Evolutionary conservation across 2,329 filamentous ascomycete genomes (phyloP).

Genomic region (Claviceps cyperi): DNA sequence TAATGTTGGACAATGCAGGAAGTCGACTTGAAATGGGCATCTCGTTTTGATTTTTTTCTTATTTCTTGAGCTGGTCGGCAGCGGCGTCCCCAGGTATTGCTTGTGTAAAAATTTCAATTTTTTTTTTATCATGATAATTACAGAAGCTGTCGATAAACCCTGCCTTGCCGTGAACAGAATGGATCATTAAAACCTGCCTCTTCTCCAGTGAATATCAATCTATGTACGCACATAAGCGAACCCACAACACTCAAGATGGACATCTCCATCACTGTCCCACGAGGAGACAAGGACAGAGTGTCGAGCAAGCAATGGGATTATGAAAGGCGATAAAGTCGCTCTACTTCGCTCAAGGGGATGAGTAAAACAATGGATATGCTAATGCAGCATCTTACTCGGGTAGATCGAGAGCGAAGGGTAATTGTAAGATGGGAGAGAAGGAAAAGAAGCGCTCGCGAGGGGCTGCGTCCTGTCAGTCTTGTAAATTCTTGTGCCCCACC

Average conservation of each 20-base stretch:
- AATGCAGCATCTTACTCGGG: conserved; percentile 16
- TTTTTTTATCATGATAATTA: not conserved
- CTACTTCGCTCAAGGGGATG: conserved; percentile 38
- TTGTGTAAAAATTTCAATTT: not conserved
- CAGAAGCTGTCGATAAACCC: not conserved
- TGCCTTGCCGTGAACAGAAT: not conserved
- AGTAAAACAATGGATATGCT: conserved; percentile 23
- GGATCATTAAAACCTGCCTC: no score
- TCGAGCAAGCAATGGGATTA: conserved; percentile 41
- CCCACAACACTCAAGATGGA: conserved; percentile 32
- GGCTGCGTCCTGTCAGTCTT: not conserved
- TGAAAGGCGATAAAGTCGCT: conserved; percentile 36
- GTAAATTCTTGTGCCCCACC: not conserved
- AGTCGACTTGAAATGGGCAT: not conserved
- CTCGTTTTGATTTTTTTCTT: not conserved
- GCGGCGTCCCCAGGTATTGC: conserved; percentile 4
- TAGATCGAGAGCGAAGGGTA: conserved; percentile 22
- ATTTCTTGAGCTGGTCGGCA: not conserved
- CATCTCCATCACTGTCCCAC: not conserved
- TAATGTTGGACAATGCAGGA: not conserved
- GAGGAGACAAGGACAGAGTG: conserved; percentile 11
- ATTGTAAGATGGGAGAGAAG: conserved; percentile 35
- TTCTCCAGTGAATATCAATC: no score
- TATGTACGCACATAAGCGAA: conserved; percentile 50
- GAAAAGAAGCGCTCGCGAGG: conserved; percentile 8